Percentiles rank a stretch among this genome's conserved stretches.
phyloP scores from a whole-genome alignment of 306 rosid species.

The Aeschynomene evenia region DNA sequence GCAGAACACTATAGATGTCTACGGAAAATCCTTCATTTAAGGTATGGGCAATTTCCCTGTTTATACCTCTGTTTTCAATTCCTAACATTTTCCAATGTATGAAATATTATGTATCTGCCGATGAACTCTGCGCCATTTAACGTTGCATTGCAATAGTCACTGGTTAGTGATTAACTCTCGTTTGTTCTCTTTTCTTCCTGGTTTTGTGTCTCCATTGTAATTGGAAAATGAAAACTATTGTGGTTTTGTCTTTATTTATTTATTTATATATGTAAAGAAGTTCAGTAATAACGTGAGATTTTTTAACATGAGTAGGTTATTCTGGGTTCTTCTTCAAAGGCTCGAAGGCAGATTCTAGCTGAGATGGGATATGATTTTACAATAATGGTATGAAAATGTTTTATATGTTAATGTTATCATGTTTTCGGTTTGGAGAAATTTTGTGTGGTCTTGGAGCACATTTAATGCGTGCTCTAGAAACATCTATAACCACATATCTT shows the following conservation, averaged over 20 bases:
- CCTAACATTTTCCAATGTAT: neutral
- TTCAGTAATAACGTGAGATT: neutral
- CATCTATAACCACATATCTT: too few species aligned
- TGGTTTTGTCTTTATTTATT: neutral
- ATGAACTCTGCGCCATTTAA: conserved; percentile 1
- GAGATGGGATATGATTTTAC: conserved; percentile 87
- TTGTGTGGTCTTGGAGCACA: too few species aligned
- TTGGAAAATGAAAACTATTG: neutral
- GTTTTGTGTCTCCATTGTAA: neutral
- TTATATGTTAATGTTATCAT: neutral
- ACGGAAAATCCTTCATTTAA: conserved; percentile 23
- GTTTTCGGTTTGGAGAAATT: too few species aligned
- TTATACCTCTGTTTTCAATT: neutral
- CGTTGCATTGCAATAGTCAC: neutral
- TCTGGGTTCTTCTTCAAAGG: conserved; percentile 85
- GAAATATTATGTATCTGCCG: neutral
- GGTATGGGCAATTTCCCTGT: conserved; percentile 28
- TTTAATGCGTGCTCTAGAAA: too few species aligned
- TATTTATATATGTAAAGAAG: neutral
- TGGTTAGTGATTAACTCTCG: neutral
- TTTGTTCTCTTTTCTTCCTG: neutral
- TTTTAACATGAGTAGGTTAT: conserved; percentile 52
- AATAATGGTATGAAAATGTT: conserved; percentile 46
- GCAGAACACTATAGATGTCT: conserved; percentile 17
- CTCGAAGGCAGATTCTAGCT: conserved; percentile 68